Percentiles rank a stretch among this genome's conserved stretches.
These are phyloP conservation scores for Thraustochytrium striatum DNA, from an alignment of 352 stramenopile species.

Conservation along the genomic window DNA sequence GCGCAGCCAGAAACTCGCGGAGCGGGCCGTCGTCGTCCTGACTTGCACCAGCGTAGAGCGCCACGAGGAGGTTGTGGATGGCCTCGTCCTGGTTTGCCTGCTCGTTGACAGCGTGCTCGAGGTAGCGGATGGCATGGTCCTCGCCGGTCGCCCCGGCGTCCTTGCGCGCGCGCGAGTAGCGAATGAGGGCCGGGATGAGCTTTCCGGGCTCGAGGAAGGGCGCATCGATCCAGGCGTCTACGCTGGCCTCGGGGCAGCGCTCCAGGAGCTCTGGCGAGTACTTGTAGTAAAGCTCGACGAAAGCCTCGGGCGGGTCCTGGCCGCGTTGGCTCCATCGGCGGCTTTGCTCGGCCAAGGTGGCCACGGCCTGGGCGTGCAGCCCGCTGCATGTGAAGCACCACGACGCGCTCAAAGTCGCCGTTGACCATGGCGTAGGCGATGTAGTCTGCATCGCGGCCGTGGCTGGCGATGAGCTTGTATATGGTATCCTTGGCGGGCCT, in stretches of 20 bases:
- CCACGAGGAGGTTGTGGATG: slow-evolving; percentile 87
- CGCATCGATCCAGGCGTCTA: slow-evolving; percentile 78
- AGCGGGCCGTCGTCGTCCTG: slow-evolving; percentile 69
- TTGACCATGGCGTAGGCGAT: slow-evolving; percentile 85
- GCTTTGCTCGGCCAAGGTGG: slow-evolving; percentile 61
- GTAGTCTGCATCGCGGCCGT: slow-evolving; percentile 82
- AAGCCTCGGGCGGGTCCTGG: slow-evolving; percentile 77
- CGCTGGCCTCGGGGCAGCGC: slow-evolving; percentile 79
- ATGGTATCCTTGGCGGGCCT: slow-evolving; percentile 70
- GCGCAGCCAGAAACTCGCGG: slow-evolving; percentile 82
- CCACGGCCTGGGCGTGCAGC: slow-evolving; percentile 79
- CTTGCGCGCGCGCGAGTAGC: slow-evolving; percentile 66
- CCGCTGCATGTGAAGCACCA: slow-evolving; percentile 84
- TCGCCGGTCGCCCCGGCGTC: slow-evolving; percentile 28
- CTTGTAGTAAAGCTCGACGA: slow-evolving; percentile 88
- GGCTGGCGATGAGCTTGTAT: slow-evolving; percentile 80
- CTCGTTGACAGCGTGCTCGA: slow-evolving; percentile 84
- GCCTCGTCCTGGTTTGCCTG: slow-evolving; percentile 77
- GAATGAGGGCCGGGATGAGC: slow-evolving; percentile 84
- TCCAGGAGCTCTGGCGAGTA: slow-evolving; percentile 86
- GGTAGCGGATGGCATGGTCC: slow-evolving; percentile 82
- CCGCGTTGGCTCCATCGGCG: slow-evolving; percentile 2
- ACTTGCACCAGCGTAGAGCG: slow-evolving; percentile 78
- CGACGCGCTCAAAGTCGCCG: slow-evolving; percentile 86
- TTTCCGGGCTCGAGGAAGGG: slow-evolving; percentile 79